Base-by-base conservation (phyloP, 1,284 basidiomycete species). In the Microbotryum violaceum region DNA sequence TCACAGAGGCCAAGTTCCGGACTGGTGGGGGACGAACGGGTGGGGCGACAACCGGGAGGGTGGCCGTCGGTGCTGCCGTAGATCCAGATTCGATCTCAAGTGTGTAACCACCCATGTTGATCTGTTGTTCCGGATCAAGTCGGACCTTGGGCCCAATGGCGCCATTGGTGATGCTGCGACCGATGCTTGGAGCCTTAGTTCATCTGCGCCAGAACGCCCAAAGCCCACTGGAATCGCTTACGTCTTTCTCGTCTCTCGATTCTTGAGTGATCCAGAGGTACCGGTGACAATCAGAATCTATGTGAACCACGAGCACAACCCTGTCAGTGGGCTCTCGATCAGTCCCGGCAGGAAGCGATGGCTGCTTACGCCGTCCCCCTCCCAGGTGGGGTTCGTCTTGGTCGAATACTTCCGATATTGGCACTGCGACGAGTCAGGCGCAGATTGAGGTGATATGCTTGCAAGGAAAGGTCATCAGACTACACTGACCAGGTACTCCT, bases 21-120 rank as follows among this genome's bases (percentile, higher is more conserved):
- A 47, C 57, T 65, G 12, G 72, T 70, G 49, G 59, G 73, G 42
- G 65, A 63, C 31, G 62, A 27, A 23, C 12, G 20, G 27, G 12
- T 10, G 20, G 20, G 27, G 21, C 48, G 12, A 49, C 5, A 23
- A 49, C 8, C 1, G 48, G 48, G 27, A 20, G n/a, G 12, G 37
- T 12, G 12, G 37, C 37, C 37, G 37, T 42, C 14, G 25, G 20
- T n/a, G 21, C 31, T 33, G 31, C 31, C 6, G 31, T 33, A 18
- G 10, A 29, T 25, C 7, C 10, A 16, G 51, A 25, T 33, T 25
- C 23, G 51, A 25, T 25, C n/a, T 25, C 51, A 8, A 53, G 29
- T 53, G 12, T 53, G 18, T n/a, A 49, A 20, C 27, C 48, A 2
- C 48, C 21, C 12, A 23, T 49, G 48, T 21, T 49, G 21, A 49